These are phyloP conservation scores for Ustilaginoidea virens DNA, from an alignment of 2,329 filamentous ascomycete genomes.

Conservation along the genomic window DNA sequence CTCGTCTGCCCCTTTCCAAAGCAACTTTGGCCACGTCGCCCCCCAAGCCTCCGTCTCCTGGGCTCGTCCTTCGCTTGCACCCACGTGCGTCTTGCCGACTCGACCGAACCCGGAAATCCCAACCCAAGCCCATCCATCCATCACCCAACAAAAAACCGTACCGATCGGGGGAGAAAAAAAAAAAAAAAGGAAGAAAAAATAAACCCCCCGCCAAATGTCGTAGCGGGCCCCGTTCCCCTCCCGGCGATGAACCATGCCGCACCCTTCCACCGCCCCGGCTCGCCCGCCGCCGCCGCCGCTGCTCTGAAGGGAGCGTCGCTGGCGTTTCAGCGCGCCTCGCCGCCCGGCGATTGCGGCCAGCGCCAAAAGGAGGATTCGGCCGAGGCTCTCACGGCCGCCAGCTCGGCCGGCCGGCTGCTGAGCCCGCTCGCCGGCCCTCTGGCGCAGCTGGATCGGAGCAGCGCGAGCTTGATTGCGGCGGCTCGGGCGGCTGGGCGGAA, in stretches of 20 bases:
- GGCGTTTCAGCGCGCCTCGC: constrained; percentile 34
- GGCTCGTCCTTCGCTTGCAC: too few species aligned
- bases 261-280: constrained; percentile 12
- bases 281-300: constrained; percentile 23
- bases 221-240: constrained; percentile 1
- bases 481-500: constrained; percentile 42
- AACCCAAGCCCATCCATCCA: too few species aligned
- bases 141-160: too few species aligned
- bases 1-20: too few species aligned
- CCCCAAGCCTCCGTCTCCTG: too few species aligned
- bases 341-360: too few species aligned
- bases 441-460: constrained; percentile 24
- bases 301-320: constrained; percentile 38
- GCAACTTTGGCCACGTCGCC: too few species aligned
- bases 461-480: constrained; percentile 39
- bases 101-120: too few species aligned
- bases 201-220: constrained; percentile 6
- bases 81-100: too few species aligned
- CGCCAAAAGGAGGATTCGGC: too few species aligned
- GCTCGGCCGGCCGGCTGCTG: constrained; percentile 15
- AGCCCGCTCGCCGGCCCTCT: neutral
- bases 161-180: too few species aligned
- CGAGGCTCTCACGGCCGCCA: constrained; percentile 30
- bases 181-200: too few species aligned
- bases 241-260: constrained; percentile 21